Conservation (phyloP, 163 green algal species). For the Scenedesmus sp. region DNA sequence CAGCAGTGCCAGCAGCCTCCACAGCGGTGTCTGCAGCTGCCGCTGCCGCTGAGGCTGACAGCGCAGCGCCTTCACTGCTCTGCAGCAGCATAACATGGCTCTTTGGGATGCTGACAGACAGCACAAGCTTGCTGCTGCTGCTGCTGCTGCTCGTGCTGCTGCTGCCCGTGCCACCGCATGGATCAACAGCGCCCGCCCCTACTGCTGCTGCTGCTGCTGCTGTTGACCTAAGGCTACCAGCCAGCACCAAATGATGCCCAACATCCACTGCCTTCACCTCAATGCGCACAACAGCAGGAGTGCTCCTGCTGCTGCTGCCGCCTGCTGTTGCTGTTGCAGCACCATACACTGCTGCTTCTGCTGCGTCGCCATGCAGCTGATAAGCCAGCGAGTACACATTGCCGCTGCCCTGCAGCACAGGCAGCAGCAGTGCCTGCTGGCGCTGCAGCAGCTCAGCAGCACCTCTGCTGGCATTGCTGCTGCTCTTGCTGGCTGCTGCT, state of each 20-base stretch:
- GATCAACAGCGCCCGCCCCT: neutral
- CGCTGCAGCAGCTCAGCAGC: neutral
- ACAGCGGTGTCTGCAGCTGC: neutral
- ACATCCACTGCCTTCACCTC: conserved; percentile 23
- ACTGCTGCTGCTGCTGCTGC: conserved; percentile 6
- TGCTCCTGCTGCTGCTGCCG: neutral
- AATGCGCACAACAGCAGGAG: neutral
- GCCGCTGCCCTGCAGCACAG: neutral
- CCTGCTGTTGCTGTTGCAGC: conserved; percentile 5
- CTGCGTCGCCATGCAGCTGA: neutral
- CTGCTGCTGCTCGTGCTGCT: neutral
- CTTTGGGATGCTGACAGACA: conserved; percentile 6
- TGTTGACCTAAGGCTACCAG: neutral
- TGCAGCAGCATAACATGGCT: neutral
- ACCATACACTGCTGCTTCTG: too few species aligned
- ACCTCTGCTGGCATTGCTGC: conserved; percentile 4
- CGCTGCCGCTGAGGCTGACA: neutral
- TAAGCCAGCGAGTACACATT: conserved; percentile 35
- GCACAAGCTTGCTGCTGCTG: neutral
- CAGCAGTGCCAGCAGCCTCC: neutral
- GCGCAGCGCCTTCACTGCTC: neutral
- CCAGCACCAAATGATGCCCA: conserved; percentile 31
- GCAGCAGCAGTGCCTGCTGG: conserved; percentile 8
- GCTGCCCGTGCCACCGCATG: neutral
- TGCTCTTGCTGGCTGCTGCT: neutral